A percentile compares a stretch with the other conserved stretches of the same genome.
Evolutionary conservation across 1,284 basidiomycete species (phyloP).

Genomic region (Taiwanofungus camphoratus): DNA sequence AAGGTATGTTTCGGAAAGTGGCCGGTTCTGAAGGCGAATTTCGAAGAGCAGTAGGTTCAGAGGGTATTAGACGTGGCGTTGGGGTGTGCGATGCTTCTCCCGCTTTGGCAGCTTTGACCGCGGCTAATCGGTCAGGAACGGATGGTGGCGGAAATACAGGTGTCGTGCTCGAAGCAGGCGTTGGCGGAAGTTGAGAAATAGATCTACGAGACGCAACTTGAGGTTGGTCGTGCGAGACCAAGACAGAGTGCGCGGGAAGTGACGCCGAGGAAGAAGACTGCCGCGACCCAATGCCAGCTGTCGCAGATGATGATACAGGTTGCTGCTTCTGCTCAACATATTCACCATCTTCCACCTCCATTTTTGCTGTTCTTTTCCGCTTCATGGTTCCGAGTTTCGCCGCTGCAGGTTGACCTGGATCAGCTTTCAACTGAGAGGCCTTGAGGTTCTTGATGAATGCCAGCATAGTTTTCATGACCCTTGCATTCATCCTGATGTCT

Average conservation of each 20-base stretch:
- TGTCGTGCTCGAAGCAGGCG: not conserved
- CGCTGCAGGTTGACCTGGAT: slow-evolving; percentile 10
- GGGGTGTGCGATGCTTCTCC: not conserved
- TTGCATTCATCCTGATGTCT: slow-evolving; percentile 23
- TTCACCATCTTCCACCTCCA: slow-evolving; percentile 1
- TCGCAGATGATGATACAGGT: not conserved
- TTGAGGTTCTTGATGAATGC: slow-evolving; percentile 20
- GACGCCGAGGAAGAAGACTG: not conserved
- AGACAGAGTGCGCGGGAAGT: too few relatives aligned
- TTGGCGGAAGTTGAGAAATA: not conserved
- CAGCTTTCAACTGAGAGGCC: slow-evolving; percentile 13
- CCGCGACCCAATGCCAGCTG: not conserved
- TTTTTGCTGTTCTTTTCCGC: slow-evolving; percentile 13
- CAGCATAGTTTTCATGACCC: slow-evolving; percentile 19
- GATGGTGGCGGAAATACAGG: not conserved
- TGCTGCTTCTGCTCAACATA: not conserved
- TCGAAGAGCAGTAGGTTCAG: not conserved
- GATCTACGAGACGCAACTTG: not conserved
- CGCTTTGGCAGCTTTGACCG: not conserved
- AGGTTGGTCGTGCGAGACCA: too few relatives aligned
- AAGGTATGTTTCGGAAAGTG: too few relatives aligned
- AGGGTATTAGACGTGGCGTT: not conserved
- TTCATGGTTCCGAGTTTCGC: slow-evolving; percentile 7
- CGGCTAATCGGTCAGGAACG: slow-evolving; percentile 1
- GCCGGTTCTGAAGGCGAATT: not conserved